A percentile compares a stretch with the other conserved stretches of the same genome.
phyloP scores from a whole-genome alignment of 805 yeast species.

The Metschnikowia noctiluminum region DNA sequence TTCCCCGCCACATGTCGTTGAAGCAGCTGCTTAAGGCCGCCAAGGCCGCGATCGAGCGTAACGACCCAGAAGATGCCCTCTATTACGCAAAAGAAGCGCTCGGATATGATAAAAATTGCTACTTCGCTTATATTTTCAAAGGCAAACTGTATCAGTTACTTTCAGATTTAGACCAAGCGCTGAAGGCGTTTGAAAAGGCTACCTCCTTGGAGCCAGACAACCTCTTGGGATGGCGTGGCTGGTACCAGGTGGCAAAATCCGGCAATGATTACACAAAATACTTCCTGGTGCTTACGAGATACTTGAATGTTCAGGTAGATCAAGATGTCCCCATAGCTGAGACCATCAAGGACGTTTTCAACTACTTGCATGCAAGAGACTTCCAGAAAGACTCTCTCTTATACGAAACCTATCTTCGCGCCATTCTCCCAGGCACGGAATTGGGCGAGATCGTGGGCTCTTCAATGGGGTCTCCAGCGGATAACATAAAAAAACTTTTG shows the following conservation, averaged over 20 bases:
- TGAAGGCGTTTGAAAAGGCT: conserved; percentile 46
- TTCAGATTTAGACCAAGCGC: conserved; percentile 38
- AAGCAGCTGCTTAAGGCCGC: conserved; percentile 36
- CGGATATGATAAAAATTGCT: conserved; percentile 51
- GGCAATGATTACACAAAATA: conserved; percentile 39
- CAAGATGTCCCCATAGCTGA: conserved; percentile 48
- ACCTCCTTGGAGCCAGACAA: conserved; percentile 48
- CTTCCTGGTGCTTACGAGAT: conserved; percentile 46
- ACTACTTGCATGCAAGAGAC: conserved; percentile 39
- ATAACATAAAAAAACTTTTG: conserved; percentile 43
- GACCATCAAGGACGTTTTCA: conserved; percentile 44
- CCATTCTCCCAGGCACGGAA: conserved; percentile 53
- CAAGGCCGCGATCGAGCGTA: conserved; percentile 46
- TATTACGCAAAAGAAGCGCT: conserved; percentile 55
- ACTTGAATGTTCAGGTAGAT: conserved; percentile 39
- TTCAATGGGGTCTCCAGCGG: conserved; percentile 42
- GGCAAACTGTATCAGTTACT: conserved; percentile 65
- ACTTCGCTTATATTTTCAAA: conserved; percentile 64
- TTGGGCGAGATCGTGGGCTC: conserved; percentile 52
- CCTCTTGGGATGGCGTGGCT: conserved; percentile 79
- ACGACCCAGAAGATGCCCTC: conserved; percentile 61
- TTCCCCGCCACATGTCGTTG: conserved; percentile 18
- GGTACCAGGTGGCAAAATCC: conserved; percentile 44
- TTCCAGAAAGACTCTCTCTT: conserved; percentile 29
- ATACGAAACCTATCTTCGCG: conserved; percentile 46